These are phyloP conservation scores for Colletotrichum salicis DNA, from an alignment of 2,329 filamentous ascomycete species.

Conservation along the genomic window DNA sequence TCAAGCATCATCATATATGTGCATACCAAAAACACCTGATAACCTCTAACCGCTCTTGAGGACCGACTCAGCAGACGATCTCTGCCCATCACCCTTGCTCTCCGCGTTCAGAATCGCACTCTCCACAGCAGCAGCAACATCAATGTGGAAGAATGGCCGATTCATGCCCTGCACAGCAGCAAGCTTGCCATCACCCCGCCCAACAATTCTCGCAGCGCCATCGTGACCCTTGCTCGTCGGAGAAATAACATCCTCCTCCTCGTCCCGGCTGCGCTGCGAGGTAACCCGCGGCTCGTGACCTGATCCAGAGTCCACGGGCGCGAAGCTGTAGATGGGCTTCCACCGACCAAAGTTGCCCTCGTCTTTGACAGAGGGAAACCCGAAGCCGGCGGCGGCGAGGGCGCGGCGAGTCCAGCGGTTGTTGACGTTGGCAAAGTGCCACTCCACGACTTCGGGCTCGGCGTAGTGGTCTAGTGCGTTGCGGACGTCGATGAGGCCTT, in stretches of 20 bases:
- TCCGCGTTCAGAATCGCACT: slow-evolving; percentile 51
- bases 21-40: background rate
- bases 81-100: slow-evolving; percentile 22
- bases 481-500: slow-evolving; percentile 66
- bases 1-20: background rate
- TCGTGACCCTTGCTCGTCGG: slow-evolving; percentile 12
- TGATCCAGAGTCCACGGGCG: slow-evolving; percentile 35
- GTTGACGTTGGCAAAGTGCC: slow-evolving; percentile 64
- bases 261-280: slow-evolving; percentile 28
- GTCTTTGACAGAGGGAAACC: slow-evolving; percentile 51
- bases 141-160: slow-evolving; percentile 63
- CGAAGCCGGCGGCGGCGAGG: slow-evolving; percentile 66
- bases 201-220: slow-evolving; percentile 36
- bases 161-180: slow-evolving; percentile 58
- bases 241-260: slow-evolving; percentile 35
- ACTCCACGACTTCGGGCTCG: slow-evolving; percentile 57
- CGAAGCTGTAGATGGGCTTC: slow-evolving; percentile 48
- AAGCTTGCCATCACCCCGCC: slow-evolving; percentile 38
- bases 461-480: slow-evolving; percentile 65
- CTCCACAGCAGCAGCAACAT: slow-evolving; percentile 60
- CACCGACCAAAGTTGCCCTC: slow-evolving; percentile 42
- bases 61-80: slow-evolving; percentile 26
- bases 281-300: slow-evolving; percentile 25
- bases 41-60: slow-evolving; percentile 25
- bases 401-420: slow-evolving; percentile 69